Conservation (phyloP, 306 rosid genomes). For the Quercus dentata region DNA sequence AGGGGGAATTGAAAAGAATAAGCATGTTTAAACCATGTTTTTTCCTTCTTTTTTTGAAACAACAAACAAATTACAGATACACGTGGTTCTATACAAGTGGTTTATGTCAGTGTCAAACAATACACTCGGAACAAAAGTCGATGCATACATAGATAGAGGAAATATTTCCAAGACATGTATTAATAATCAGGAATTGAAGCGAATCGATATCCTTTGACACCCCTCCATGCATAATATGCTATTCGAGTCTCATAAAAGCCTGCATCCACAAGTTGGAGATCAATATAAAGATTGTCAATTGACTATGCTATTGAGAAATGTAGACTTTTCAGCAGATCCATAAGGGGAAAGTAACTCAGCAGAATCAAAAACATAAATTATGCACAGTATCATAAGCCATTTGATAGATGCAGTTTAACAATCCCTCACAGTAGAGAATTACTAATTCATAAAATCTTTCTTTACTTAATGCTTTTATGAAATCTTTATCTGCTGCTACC, state of each 20-base stretch:
- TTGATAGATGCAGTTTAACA: not conserved
- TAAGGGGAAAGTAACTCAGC: not conserved
- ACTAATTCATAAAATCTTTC: not conserved
- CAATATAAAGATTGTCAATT: not conserved
- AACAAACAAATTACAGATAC: not conserved
- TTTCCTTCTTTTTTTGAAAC: not conserved
- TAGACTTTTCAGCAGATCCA: not conserved
- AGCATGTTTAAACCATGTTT: not conserved
- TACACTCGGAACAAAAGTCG: not conserved
- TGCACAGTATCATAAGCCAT: not conserved
- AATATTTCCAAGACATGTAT: conserved; percentile 3
- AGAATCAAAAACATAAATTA: not conserved
- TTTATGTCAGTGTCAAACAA: not conserved
- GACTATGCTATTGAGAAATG: not conserved
- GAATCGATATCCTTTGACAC: conserved; percentile 79
- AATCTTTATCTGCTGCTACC: not conserved
- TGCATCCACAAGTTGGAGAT: conserved; percentile 33
- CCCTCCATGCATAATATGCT: conserved; percentile 94
- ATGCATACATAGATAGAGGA: not conserved
- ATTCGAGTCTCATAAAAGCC: conserved; percentile 93
- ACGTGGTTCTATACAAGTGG: not conserved
- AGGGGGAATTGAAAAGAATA: not conserved
- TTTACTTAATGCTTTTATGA: not conserved
- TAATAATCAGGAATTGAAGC: conserved; percentile 92
- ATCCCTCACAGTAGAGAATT: not conserved